phyloP scores from a whole-genome alignment of 345 rosid genomes.

The Eucalyptus grandis region DNA sequence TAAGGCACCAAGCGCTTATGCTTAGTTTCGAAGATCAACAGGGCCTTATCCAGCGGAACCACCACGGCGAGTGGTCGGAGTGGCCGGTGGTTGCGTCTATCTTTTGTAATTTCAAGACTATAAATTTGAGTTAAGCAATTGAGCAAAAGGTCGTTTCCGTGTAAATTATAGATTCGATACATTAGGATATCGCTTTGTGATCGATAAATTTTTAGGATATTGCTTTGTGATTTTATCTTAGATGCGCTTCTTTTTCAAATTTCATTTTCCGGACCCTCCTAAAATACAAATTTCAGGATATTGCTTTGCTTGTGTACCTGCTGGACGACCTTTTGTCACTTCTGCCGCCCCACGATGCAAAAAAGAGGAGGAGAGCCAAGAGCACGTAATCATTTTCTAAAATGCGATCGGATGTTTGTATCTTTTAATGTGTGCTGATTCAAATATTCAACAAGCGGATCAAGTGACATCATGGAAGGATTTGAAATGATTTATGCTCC shows the following conservation, averaged over 20 bases:
- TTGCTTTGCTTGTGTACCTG: background rate
- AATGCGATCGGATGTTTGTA: too few species aligned
- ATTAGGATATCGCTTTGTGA: background rate
- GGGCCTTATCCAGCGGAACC: rapidly evolving
- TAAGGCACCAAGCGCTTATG: too few species aligned
- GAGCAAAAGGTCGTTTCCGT: background rate
- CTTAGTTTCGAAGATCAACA: too few species aligned
- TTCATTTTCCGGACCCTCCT: background rate
- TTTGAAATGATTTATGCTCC: background rate
- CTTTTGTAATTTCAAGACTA: background rate
- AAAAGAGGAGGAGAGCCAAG: too few species aligned
- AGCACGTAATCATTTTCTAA: too few species aligned
- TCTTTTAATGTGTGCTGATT: too few species aligned
- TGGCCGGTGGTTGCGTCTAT: too few species aligned
- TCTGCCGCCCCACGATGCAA: background rate
- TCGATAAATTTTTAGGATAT: background rate
- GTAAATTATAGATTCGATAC: background rate
- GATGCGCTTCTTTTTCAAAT: background rate
- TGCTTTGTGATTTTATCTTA: background rate
- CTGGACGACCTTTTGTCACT: background rate
- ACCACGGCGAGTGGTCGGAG: rapidly evolving
- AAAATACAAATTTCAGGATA: background rate
- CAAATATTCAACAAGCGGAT: too few species aligned
- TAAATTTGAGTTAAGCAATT: background rate
- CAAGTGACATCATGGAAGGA: too few species aligned